Conservation (phyloP, 805 yeast genomes). For the Barnettozyma pratensis region DNA sequence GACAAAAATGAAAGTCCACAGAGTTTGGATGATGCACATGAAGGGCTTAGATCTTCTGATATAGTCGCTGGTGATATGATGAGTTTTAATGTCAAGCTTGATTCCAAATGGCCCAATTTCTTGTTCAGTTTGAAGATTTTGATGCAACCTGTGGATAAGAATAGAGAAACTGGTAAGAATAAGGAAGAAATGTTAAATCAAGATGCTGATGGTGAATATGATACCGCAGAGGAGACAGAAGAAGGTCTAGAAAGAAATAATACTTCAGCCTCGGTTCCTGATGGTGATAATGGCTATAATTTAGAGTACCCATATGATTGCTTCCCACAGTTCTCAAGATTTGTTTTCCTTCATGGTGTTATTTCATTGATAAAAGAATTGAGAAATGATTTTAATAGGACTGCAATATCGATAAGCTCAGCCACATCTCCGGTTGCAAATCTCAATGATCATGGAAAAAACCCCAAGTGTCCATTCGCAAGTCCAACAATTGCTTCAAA, state of each 20-base stretch:
- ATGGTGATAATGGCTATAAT: background rate
- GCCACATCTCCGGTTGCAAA: too few species aligned
- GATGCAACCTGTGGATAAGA: slow-evolving; percentile 27
- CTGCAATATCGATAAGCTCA: slow-evolving; percentile 10
- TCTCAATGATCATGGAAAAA: too few species aligned
- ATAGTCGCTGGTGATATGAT: too few species aligned
- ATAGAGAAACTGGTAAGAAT: slow-evolving; percentile 15
- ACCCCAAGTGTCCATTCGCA: too few species aligned
- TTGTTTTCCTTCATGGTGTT: slow-evolving; percentile 31
- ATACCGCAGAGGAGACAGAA: too few species aligned
- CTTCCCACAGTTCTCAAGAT: slow-evolving; percentile 31
- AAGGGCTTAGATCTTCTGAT: too few species aligned
- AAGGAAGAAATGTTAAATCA: background rate
- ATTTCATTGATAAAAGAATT: slow-evolving; percentile 25
- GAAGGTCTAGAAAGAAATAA: too few species aligned
- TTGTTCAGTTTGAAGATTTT: slow-evolving; percentile 30
- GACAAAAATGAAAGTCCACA: slow-evolving; percentile 6
- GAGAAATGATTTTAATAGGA: slow-evolving; percentile 18
- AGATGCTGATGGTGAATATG: too few species aligned
- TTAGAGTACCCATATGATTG: slow-evolving; percentile 30
- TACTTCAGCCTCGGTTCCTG: too few species aligned
- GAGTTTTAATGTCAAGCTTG: slow-evolving; percentile 21
- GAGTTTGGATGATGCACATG: too few species aligned
- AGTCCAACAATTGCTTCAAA: too few species aligned
- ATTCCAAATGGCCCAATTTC: slow-evolving; percentile 33